Conservation (phyloP, 2,329 filamentous ascomycete genomes). For the Calonectria henricotiae region DNA sequence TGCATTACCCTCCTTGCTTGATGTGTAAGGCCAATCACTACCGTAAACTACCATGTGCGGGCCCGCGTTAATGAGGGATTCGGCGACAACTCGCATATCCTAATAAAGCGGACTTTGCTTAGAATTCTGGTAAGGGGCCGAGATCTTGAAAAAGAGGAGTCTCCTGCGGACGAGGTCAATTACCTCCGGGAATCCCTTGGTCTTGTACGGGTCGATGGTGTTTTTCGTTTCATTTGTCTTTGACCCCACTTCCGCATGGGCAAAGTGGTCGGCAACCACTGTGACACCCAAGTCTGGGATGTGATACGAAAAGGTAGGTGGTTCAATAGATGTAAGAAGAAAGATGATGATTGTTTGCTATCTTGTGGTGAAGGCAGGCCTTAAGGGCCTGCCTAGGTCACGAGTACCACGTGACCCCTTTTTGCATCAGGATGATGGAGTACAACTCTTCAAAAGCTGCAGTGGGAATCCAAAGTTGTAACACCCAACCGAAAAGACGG, state of each 20-base stretch:
- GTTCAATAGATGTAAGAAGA: too few relatives aligned
- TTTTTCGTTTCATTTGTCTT: conserved; percentile 2
- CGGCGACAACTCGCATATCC: conserved; percentile 15
- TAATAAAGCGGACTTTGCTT: neutral
- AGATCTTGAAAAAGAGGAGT: conserved; percentile 21
- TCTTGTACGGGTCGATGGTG: conserved; percentile 21
- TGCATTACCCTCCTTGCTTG: conserved; percentile 2
- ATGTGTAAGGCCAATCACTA: conserved; percentile 6
- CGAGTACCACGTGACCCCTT: too few relatives aligned
- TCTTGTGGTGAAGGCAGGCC: too few relatives aligned
- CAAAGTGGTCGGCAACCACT: conserved; percentile 22
- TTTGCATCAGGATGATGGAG: too few relatives aligned
- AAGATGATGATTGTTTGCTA: too few relatives aligned
- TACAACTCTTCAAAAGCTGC: conserved; percentile 2
- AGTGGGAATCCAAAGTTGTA: conserved; percentile 2
- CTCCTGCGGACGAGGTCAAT: conserved; percentile 10
- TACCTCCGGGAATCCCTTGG: conserved; percentile 16
- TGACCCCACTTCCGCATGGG: conserved; percentile 7
- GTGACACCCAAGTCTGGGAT: conserved; percentile 8
- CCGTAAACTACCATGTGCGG: conserved; percentile 21
- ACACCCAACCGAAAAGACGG: conserved; percentile 1
- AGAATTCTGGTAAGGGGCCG: conserved; percentile 14
- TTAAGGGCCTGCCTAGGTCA: too few relatives aligned
- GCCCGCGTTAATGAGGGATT: conserved; percentile 12
- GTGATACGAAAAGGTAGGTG: too few relatives aligned